These are phyloP conservation scores for Nematocida parisii DNA, from an alignment of 371 early-diverging fungal species.

Conservation along the genomic window DNA sequence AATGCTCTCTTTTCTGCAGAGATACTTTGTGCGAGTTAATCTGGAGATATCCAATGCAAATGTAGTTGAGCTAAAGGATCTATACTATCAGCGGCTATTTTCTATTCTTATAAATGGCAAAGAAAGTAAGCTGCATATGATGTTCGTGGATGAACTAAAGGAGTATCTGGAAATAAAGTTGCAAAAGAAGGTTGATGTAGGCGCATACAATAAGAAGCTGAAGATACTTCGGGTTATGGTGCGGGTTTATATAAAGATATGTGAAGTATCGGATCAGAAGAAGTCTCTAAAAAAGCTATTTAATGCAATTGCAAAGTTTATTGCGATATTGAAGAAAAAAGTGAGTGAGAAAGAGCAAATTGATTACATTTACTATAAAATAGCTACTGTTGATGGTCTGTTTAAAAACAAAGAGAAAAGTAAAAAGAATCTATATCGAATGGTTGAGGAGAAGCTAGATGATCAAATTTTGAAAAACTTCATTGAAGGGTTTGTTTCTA, in stretches of 20 bases:
- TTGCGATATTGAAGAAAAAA: background rate
- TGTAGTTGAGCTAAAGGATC: conserved; percentile 24
- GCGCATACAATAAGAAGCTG: background rate
- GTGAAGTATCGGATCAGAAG: conserved; percentile 4
- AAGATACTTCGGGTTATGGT: conserved; percentile 39
- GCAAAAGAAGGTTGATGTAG: background rate
- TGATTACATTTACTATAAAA: conserved; percentile 26
- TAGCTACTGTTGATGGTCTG: conserved; percentile 12
- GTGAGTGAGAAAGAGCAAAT: background rate
- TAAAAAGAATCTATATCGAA: conserved; percentile 31
- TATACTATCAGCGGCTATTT: conserved; percentile 32
- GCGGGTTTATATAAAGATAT: conserved; percentile 23
- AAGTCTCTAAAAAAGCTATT: conserved; percentile 43
- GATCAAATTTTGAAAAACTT: conserved; percentile 28
- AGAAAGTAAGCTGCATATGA: conserved; percentile 19
- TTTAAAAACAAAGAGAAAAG: conserved; percentile 40
- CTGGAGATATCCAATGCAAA: conserved; percentile 44
- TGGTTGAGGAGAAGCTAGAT: conserved; percentile 42
- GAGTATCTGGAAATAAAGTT: background rate
- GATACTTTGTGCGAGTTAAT: conserved; percentile 57
- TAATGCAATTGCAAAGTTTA: conserved; percentile 1
- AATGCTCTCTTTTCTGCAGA: conserved; percentile 46
- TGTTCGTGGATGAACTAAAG: conserved; percentile 21
- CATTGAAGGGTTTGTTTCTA: conserved; percentile 13
- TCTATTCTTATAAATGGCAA: conserved; percentile 13